These are phyloP conservation scores for Candida silvicultrix DNA, from an alignment of 805 yeast genomes.

Conservation along the genomic window DNA sequence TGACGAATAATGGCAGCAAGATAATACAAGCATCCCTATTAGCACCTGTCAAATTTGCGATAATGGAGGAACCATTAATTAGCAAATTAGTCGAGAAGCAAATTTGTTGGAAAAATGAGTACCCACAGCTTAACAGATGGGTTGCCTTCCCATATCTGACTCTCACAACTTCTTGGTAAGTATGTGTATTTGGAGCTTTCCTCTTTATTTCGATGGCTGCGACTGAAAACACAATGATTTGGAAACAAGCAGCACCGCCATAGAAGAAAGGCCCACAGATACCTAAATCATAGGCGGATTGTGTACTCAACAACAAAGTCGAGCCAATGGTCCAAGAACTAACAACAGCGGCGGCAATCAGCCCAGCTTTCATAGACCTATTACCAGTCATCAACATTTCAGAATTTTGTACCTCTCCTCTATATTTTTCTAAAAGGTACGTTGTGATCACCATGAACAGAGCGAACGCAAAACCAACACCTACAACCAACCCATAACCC, in stretches of 20 bases:
- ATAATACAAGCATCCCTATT: constrained; percentile 38
- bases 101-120: constrained; percentile 31
- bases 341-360: constrained; percentile 37
- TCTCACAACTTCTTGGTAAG: constrained; percentile 31
- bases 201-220: constrained; percentile 34
- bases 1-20: constrained; percentile 39
- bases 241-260: constrained; percentile 25
- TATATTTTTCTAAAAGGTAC: constrained; percentile 26
- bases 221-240: constrained; percentile 29
- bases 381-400: constrained; percentile 31
- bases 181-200: constrained; percentile 36
- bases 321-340: constrained; percentile 44
- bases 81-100: constrained; percentile 32
- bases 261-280: constrained; percentile 34
- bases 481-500: constrained; percentile 29
- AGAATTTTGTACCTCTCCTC: background rate
- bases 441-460: constrained; percentile 28
- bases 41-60: constrained; percentile 36
- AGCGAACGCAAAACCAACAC: constrained; percentile 36
- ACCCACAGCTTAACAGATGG: constrained; percentile 30
- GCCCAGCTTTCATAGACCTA: constrained; percentile 34
- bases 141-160: constrained; percentile 31
- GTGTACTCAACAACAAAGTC: constrained; percentile 30
- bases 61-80: constrained; percentile 38
- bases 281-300: constrained; percentile 36